phyloP scores from a whole-genome alignment of 108 stramenopile genomes.

The Hondaea fermentalgiana region DNA sequence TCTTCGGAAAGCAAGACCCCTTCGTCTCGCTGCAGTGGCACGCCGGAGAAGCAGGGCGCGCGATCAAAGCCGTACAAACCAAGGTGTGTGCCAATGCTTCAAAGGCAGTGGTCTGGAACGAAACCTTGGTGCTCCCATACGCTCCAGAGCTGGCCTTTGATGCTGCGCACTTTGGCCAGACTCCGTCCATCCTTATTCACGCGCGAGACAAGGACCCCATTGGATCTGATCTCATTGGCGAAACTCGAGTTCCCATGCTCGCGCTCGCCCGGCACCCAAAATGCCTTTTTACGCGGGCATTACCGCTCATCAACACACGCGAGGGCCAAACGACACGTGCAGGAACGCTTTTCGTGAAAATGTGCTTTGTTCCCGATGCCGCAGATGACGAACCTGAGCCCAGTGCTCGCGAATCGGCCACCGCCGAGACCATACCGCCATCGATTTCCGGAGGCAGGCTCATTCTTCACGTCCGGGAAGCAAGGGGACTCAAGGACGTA shows the following conservation, averaged over 20 bases:
- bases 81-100: neutral
- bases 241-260: neutral
- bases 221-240: neutral
- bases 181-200: neutral
- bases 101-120: neutral
- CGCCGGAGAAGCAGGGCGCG: neutral
- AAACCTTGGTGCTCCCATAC: neutral
- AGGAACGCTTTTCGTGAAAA: neutral
- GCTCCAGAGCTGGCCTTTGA: neutral
- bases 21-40: neutral
- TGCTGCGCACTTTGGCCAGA: neutral
- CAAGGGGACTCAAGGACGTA: neutral
- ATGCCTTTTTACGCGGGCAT: neutral
- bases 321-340: neutral
- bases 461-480: neutral
- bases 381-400: too few species aligned
- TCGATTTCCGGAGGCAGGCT: neutral
- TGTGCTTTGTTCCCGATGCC: neutral
- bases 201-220: neutral
- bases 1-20: neutral
- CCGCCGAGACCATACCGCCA: too few species aligned
- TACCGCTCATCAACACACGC: neutral
- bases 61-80: neutral
- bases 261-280: neutral
- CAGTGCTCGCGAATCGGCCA: too few species aligned